Base-by-base conservation (phyloP, 2,329 filamentous ascomycete species). In the Canariomyces notabilis region DNA sequence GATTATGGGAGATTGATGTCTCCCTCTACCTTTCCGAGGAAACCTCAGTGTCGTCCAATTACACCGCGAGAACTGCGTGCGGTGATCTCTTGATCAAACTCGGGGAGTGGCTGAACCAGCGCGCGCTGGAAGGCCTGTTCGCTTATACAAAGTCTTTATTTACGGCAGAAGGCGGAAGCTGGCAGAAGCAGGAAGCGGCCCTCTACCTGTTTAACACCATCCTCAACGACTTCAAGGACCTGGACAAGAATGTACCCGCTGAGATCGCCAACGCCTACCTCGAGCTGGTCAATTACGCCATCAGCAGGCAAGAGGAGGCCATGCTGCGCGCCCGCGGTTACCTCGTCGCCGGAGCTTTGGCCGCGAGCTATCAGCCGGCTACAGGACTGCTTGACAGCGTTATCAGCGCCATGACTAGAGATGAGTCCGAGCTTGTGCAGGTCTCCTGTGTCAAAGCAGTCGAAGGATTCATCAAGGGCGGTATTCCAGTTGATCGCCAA, bases 21-120 rank as follows among this genome's bases (percentile, higher is more conserved):
- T 97, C 95, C 48, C 78, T 98, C 2, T 98, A 94, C 67, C 75
- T 98, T 37, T 91, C 89, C 1, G 93, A 98, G 66, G 91, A 97
- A 68, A 91, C 89, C 2, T 91, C 89, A 2, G 86, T 96, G 15
- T 95, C 89, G 11, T 87, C 90, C 23, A 97, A 97, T 65, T 98
- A 97, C 68, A 96, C 93, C 0, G 87, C 93, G 12, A 82, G 93
- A 56, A 95, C 89, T 15, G 93, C 91, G 33, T 93, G 89, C 53
- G 90, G 89, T 39, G 93, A 97, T 63, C 72, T 98, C 39, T 77
- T 95, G 21, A 89, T 95, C 67, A 96, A 95, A 69, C 74, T 95
- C 49, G 88, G 87, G 38, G 90, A 96, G 64, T 95, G 89, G 90
- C 77, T 95, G 44, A 80, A 83, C 55, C 75, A 80, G 44, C 80